Evolutionary conservation across 2,329 filamentous ascomycete genomes (phyloP), one percentile per base, ranked within the genome.

Genomic region (Cladophialophora chaetospira): DNA sequence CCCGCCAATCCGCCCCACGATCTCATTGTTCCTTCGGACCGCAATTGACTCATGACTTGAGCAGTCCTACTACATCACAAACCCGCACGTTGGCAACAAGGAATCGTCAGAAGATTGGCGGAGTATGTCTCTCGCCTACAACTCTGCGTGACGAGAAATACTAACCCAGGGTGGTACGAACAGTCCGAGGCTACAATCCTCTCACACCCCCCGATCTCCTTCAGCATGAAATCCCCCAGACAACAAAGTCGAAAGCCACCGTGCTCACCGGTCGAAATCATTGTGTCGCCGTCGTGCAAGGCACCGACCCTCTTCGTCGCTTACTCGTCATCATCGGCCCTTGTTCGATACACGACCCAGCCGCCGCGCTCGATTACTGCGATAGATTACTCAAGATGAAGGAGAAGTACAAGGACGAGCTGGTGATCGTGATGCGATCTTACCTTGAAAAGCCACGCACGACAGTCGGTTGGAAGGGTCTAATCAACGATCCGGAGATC

Each of bases 371-470:
- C 67, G 91, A 97, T 75, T 99, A 99, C 81, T 90, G 88, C 72
- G 77, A 82, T 61, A 85, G 87, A 55, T 83, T 99, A 46, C 88
- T 91, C 77, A 77, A 80, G 51, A 79, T 97, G 45, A 84, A 91
- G 58, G 84, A 88, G 63, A 90, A 88, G 80, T 86, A 97, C 61
- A 85, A 86, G 60, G 80, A 85, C 67, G 92, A 97, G 72, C 82
- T 99, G 44, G 87, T 87, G 73, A 89, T 99, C 72, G 87, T 99
- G 70, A 99, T 99, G 94, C 90, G 94, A 68, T 91, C 92, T 71
- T 99, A 99, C 83, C 88, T 99, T 49, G 94, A 99, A 82, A 99
- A 99, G 82, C 94, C 94, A 38, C 88, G 94, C 60, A 99, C 94
- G 47, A 99, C 94, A 0, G 92, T 99, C 47, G 94, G 94, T 71